phyloP scores from a whole-genome alignment of 192 early-diverging fungal species.

The Backusella parvicylindrica region DNA sequence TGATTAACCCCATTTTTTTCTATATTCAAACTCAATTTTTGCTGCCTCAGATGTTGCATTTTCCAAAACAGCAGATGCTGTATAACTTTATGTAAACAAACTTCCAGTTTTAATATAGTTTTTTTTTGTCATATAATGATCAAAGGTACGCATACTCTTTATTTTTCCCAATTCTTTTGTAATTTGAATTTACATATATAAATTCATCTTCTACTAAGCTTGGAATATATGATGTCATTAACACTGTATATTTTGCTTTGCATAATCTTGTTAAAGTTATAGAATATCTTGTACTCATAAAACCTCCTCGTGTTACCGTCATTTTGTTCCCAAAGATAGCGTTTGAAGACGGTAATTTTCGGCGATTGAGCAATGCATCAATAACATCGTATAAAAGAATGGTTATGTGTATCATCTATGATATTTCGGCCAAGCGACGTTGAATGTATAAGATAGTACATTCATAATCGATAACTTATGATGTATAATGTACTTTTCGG shows the following conservation, averaged over 20 bases:
- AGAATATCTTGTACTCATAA: conserved; percentile 87
- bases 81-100: conserved; percentile 91
- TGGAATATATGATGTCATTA: conserved; percentile 88
- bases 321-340: conserved; percentile 95
- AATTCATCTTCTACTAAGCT: conserved; percentile 97
- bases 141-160: conserved; percentile 53
- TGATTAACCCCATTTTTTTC: conserved; percentile 83
- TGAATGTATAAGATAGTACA: conserved; percentile 79
- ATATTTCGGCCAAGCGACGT: conserved; percentile 91
- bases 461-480: conserved; percentile 21
- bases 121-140: conserved; percentile 95
- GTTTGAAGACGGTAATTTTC: conserved; percentile 77
- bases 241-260: conserved; percentile 88
- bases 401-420: conserved; percentile 98
- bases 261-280: conserved; percentile 85
- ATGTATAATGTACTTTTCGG: conserved; percentile 20
- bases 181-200: conserved; percentile 91
- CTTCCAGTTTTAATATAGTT: conserved; percentile 94
- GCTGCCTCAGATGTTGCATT: conserved; percentile 66
- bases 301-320: conserved; percentile 92
- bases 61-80: conserved; percentile 81
- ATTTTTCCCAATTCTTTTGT: conserved; percentile 31
- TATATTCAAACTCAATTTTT: conserved; percentile 84
- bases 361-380: conserved; percentile 63
- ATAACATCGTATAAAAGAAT: conserved; percentile 93